A percentile compares a stretch with the other conserved stretches of the same genome.
Evolutionary conservation across 2,329 filamentous ascomycete species (phyloP).

Genomic region (Bertia moriformis): DNA sequence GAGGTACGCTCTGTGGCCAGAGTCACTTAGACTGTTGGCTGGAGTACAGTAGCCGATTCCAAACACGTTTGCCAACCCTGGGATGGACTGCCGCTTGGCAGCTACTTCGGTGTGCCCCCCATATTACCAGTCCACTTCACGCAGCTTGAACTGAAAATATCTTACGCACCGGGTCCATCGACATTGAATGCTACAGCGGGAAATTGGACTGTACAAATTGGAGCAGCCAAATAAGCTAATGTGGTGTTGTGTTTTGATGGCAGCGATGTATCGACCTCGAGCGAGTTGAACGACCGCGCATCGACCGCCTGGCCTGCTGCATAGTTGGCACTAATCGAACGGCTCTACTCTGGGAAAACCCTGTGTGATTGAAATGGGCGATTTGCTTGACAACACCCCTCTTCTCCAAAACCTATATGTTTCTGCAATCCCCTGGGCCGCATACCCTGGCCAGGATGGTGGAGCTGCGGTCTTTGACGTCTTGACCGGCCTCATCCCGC

Average conservation of each 20-base stretch:
- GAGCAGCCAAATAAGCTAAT: neutral
- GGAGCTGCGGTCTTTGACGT: constrained; percentile 38
- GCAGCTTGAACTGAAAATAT: no score
- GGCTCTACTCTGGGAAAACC: constrained; percentile 25
- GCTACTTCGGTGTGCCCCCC: no score
- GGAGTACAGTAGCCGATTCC: no score
- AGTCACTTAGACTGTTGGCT: no score
- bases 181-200: no score
- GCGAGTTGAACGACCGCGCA: neutral
- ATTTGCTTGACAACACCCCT: constrained; percentile 33
- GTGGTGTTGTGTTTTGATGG: neutral
- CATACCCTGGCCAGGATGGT: constrained; percentile 45
- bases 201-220: no score
- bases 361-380: constrained; percentile 32
- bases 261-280: neutral
- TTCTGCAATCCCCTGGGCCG: constrained; percentile 37
- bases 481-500: constrained; percentile 30
- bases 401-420: constrained; percentile 30
- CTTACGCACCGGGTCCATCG: no score
- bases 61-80: no score
- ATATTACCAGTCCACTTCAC: no score
- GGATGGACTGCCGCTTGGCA: no score
- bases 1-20: no score
- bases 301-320: neutral
- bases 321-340: neutral